Evolutionary conservation across 2,329 filamentous ascomycete genomes (phyloP).

Genomic region (Ceratocystis alfenasii): DNA sequence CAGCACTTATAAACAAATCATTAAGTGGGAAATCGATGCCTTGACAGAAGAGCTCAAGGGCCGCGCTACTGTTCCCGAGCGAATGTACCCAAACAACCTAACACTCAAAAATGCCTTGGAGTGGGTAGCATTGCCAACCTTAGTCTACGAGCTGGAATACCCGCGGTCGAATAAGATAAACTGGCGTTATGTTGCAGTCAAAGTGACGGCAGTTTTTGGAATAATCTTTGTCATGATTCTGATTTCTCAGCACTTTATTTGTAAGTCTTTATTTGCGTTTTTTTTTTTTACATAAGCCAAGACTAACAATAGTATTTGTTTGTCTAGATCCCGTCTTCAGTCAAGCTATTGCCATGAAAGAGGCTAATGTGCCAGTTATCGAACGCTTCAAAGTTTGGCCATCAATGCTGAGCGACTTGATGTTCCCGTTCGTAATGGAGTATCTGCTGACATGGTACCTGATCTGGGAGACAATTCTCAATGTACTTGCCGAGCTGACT

Average conservation of each 20-base stretch:
- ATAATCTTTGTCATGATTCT: conserved; percentile 69
- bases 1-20: conserved; percentile 49
- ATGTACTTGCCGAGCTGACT: conserved; percentile 64
- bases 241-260: conserved; percentile 64
- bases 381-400: conserved; percentile 57
- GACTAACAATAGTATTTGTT: conserved; percentile 15
- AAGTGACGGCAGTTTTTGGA: conserved; percentile 56
- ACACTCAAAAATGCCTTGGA: conserved; percentile 54
- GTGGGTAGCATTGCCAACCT: conserved; percentile 61
- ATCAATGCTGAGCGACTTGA: conserved; percentile 60
- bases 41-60: conserved; percentile 54
- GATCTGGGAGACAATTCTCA: conserved; percentile 66
- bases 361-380: conserved; percentile 47
- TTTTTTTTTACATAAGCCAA: neutral
- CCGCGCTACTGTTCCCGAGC: conserved; percentile 40
- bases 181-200: conserved; percentile 65
- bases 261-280: conserved; percentile 25
- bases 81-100: conserved; percentile 57
- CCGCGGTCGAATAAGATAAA: conserved; percentile 55
- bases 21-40: conserved; percentile 54
- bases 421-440: conserved; percentile 70
- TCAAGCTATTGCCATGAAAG: conserved; percentile 54
- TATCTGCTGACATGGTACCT: conserved; percentile 70
- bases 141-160: conserved; percentile 71
- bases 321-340: conserved; percentile 54